These are phyloP conservation scores for Spizellomyces sp. DNA, from an alignment of 192 early-diverging fungal species.

Conservation along the genomic window DNA sequence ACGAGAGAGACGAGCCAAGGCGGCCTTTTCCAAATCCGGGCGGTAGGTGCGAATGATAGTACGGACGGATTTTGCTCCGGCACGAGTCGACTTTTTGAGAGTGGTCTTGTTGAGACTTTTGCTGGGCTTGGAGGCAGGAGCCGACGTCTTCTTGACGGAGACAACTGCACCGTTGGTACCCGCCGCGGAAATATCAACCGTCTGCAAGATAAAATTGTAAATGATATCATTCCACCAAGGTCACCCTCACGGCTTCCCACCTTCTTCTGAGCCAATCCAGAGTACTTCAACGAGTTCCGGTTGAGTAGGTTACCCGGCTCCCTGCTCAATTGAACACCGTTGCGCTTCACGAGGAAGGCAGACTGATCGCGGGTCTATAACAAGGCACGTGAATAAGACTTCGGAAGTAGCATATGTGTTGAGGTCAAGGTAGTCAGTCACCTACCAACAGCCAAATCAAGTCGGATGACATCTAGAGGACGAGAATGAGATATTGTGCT, in stretches of 20 bases:
- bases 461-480: conserved; percentile 30
- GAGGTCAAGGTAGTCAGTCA: neutral
- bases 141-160: conserved; percentile 59
- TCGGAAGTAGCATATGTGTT: neutral
- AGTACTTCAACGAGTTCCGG: conserved; percentile 80
- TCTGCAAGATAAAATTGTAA: conserved; percentile 38
- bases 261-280: conserved; percentile 79
- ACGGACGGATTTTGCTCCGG: conserved; percentile 64
- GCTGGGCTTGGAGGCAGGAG: conserved; percentile 53
- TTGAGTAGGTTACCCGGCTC: conserved; percentile 80
- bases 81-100: conserved; percentile 60
- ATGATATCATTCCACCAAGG: neutral
- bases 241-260: conserved; percentile 34
- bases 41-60: conserved; percentile 69
- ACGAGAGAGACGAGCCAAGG: conserved; percentile 71
- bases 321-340: conserved; percentile 68
- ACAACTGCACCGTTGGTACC: conserved; percentile 62
- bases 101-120: conserved; percentile 56
- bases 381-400: neutral
- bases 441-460: conserved; percentile 32
- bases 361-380: conserved; percentile 67
- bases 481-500: neutral
- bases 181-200: conserved; percentile 39
- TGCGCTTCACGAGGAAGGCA: conserved; percentile 82
- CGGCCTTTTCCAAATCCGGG: conserved; percentile 72